A percentile compares a stretch with the other conserved stretches of the same genome.
Evolutionary conservation across 2,329 filamentous ascomycete genomes (phyloP).

Genomic region (Ophiobolus disseminans): DNA sequence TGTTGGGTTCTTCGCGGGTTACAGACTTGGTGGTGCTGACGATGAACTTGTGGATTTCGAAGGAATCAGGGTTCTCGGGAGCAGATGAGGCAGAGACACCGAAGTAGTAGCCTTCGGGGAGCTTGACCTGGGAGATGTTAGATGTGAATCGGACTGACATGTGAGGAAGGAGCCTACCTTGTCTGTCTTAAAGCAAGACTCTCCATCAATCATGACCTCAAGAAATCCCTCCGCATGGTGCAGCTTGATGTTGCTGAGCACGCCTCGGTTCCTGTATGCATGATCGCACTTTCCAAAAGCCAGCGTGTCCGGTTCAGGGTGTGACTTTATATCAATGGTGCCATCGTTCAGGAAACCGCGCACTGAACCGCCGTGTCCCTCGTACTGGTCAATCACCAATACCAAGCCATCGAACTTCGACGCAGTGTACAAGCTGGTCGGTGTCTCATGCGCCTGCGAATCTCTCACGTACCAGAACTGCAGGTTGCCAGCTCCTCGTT

Average conservation of each 20-base stretch:
- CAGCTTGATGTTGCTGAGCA: conserved; percentile 80
- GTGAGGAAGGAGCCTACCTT: conserved; percentile 55
- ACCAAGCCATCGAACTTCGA: conserved; percentile 89
- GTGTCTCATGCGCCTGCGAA: conserved; percentile 69
- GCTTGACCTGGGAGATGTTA: conserved; percentile 62
- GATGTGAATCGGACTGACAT: too few relatives aligned
- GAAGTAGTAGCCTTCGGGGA: conserved; percentile 83
- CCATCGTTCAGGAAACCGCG: conserved; percentile 96
- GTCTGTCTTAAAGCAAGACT: conserved; percentile 81
- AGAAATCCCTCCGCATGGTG: conserved; percentile 71
- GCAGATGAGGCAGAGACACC: conserved; percentile 87
- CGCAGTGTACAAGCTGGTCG: conserved; percentile 82
- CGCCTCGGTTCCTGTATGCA: conserved; percentile 87
- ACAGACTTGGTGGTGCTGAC: conserved; percentile 63
- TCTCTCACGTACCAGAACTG: conserved; percentile 89
- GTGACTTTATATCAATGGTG: conserved; percentile 75
- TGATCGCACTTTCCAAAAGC: conserved; percentile 95
- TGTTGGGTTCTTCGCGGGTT: conserved; percentile 43
- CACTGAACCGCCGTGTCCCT: conserved; percentile 78
- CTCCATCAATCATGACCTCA: conserved; percentile 80
- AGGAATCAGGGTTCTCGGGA: conserved; percentile 92
- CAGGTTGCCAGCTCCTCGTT: conserved; percentile 85
- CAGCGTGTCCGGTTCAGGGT: conserved; percentile 79
- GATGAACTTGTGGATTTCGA: conserved; percentile 88
- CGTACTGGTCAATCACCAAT: conserved; percentile 83